Base-by-base conservation (phyloP, 2,329 filamentous ascomycete genomes). In the Gnomoniopsis smithogilvyi region DNA sequence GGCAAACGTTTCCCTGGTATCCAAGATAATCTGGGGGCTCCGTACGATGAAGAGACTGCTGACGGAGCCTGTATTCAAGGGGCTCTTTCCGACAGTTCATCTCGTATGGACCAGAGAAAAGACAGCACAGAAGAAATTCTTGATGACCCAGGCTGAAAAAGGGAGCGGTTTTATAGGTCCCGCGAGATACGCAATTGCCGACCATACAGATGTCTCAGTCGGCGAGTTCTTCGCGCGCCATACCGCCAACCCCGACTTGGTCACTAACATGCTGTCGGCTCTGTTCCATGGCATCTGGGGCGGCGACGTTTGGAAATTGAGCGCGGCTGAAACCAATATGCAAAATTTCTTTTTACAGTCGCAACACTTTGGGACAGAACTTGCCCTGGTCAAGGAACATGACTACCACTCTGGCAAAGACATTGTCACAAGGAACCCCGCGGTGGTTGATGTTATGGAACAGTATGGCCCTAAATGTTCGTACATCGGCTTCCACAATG, bases 271-370 rank as follows among this genome's bases (percentile, higher is more conserved):
- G 19, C 74, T 86, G 7, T 96, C 92, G 6, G 92, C 88, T 54
- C 75, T 86, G 68, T 68, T 92, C 55, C 95, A 98, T 72, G 95
- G 95, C 46, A 92, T 98, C 60, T 96, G 96, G 72, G 95, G 93
- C 22, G 95, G 95, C 6, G 90, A 97, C 73, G 85, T 96, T 51
- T 86, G 90, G 70, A 82, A 88, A 69, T 78, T 98, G 53, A 96
- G 92, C 72, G 85, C 85, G 51, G 85, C 85, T 65, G 86, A 84
- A 53, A 76, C 90, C 45, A 69, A 88, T 43, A 74, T 87, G 11
- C 65, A 73, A 26, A 58, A 77, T 0, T 79, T 78, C 68, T 63
- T 80, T n/a, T 73, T 80, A 58, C 83, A 87, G 62, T 62, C 68
- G 3, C 30, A 48, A 17, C 6, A 63, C 58, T 55, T 51, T 54